Conservation (phyloP, 2,329 filamentous ascomycete species). For the Colletotrichum lupini region DNA sequence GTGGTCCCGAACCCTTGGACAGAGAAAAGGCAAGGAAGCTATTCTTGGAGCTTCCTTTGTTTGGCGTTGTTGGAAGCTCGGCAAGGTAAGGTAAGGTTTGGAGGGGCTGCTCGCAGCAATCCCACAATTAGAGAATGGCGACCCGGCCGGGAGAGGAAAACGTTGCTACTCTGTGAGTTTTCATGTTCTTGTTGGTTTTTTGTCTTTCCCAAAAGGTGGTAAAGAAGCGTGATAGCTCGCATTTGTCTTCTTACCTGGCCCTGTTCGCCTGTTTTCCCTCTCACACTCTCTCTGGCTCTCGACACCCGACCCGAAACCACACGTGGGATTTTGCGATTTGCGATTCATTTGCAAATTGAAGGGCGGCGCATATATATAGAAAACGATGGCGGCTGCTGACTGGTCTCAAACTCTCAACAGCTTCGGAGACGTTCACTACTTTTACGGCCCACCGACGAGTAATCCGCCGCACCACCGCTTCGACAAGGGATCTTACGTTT, state of each 20-base stretch:
- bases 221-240: background rate
- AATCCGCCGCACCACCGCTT: conserved; percentile 83
- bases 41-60: conserved; percentile 7
- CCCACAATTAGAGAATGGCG: conserved; percentile 51
- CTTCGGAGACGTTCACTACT: conserved; percentile 84
- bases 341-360: background rate
- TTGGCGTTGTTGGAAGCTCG: background rate
- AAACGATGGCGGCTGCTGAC: conserved; percentile 42
- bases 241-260: no score
- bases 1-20: background rate
- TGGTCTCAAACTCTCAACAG: conserved; percentile 52
- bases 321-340: background rate
- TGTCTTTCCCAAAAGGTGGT: background rate
- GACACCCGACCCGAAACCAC: background rate
- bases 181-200: background rate
- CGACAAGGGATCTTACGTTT: conserved; percentile 83
- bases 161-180: conserved; percentile 62
- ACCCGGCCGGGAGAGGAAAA: conserved; percentile 60
- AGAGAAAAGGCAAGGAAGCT: background rate
- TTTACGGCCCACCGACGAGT: conserved; percentile 74
- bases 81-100: background rate
- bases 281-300: background rate
- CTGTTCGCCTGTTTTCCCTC: background rate
- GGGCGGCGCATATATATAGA: background rate
- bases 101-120: background rate